Percentiles rank a stretch among this genome's conserved stretches.
phyloP scores from a whole-genome alignment of 2,329 filamentous ascomycete species.

The Diaporthe citri region DNA sequence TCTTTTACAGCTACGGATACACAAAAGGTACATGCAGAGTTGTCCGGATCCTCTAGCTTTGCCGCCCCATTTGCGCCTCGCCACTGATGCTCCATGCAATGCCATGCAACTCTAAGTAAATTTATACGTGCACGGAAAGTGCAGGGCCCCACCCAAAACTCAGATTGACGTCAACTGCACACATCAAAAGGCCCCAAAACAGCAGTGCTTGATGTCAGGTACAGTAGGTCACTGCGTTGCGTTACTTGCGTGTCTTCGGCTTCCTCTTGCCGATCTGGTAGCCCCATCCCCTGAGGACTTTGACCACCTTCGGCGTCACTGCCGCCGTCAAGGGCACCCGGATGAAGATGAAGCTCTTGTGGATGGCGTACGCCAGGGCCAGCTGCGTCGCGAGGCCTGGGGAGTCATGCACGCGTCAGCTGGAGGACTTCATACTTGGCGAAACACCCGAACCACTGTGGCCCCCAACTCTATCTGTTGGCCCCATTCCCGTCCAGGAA shows the following conservation, averaged over 20 bases:
- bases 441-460: neutral
- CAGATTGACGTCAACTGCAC: slow-evolving; percentile 37
- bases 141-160: slow-evolving; percentile 23
- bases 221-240: slow-evolving; percentile 27
- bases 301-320: slow-evolving; percentile 94
- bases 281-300: slow-evolving; percentile 86
- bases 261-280: slow-evolving; percentile 90
- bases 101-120: slow-evolving; percentile 18
- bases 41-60: neutral
- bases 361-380: slow-evolving; percentile 93
- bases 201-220: neutral
- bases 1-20: neutral
- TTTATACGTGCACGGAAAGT: slow-evolving; percentile 13
- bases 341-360: slow-evolving; percentile 97
- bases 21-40: neutral
- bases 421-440: neutral
- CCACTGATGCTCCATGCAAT: slow-evolving; percentile 32
- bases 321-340: slow-evolving; percentile 93
- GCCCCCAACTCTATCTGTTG: slow-evolving; percentile 13
- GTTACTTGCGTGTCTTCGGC: slow-evolving; percentile 40
- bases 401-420: slow-evolving; percentile 27
- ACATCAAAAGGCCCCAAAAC: neutral
- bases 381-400: slow-evolving; percentile 82
- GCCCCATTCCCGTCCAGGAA: neutral
- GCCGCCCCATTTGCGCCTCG: slow-evolving; percentile 25